phyloP scores from a whole-genome alignment of 2,329 filamentous ascomycete species.

The Colletotrichum sp. region DNA sequence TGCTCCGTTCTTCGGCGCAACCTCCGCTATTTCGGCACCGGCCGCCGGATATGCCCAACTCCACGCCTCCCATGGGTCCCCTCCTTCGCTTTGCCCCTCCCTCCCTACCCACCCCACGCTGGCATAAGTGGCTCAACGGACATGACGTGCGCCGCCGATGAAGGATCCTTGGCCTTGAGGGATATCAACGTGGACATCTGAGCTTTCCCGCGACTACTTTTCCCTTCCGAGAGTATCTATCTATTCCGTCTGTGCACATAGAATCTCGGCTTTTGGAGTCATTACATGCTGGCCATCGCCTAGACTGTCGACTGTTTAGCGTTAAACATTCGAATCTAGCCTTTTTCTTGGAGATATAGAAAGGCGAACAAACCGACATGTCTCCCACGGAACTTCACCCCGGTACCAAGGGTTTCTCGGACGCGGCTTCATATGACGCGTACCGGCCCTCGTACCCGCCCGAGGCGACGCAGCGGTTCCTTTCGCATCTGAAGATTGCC shows the following conservation, averaged over 20 bases:
- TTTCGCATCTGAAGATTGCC: constrained; percentile 58
- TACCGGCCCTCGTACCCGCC: constrained; percentile 71
- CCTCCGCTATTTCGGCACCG: constrained; percentile 11
- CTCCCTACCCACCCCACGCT: neutral
- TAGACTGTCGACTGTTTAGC: neutral
- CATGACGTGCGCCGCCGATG: neutral
- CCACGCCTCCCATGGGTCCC: neutral
- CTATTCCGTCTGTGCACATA: neutral
- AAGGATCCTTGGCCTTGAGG: neutral
- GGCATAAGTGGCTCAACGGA: neutral
- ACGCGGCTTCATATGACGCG: constrained; percentile 69
- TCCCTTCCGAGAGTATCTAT: neutral
- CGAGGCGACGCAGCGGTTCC: constrained; percentile 62
- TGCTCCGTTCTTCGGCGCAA: constrained; percentile 5
- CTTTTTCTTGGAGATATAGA: neutral
- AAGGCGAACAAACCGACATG: neutral
- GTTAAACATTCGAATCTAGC: neutral
- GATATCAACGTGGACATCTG: neutral
- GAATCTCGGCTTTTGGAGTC: neutral
- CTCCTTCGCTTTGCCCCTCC: neutral
- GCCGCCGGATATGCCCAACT: constrained; percentile 2
- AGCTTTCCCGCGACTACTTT: neutral
- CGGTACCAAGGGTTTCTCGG: constrained; percentile 63
- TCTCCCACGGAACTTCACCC: constrained; percentile 52
- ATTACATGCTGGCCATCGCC: neutral